Percentiles rank a stretch among this genome's conserved stretches.
phyloP scores from a whole-genome alignment of 305 asterid species.

The Fraxinus greggii region DNA sequence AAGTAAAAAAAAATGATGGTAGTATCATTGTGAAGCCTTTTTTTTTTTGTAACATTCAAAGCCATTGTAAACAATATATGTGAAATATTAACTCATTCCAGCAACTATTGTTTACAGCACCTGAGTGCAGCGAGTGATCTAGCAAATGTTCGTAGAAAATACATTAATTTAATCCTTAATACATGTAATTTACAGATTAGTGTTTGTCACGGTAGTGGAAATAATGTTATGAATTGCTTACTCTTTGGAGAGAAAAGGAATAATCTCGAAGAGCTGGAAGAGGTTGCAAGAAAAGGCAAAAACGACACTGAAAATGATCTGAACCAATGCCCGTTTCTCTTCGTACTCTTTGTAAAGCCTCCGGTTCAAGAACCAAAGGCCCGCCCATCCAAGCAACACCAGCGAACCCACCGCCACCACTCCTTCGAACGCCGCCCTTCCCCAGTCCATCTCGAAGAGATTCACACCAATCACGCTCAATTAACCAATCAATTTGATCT shows the following conservation, averaged over 20 bases:
- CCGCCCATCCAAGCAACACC: constrained; percentile 80
- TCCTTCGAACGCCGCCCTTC: constrained; percentile 64
- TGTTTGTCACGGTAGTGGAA: not conserved
- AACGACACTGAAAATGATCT: constrained; percentile 93
- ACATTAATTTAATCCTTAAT: constrained; percentile 6
- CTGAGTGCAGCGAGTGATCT: not conserved
- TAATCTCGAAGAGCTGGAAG: constrained; percentile 89
- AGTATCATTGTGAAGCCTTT: not conserved
- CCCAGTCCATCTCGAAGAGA: constrained; percentile 69
- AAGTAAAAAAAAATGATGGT: not conserved
- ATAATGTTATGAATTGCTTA: constrained; percentile 25
- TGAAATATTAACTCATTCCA: not conserved
- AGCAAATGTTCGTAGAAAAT: not conserved
- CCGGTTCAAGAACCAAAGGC: constrained; percentile 87
- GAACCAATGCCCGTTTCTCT: constrained; percentile 90
- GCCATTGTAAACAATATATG: not conserved
- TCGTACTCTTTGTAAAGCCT: constrained; percentile 95
- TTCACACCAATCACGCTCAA: not conserved
- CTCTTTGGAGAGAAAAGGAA: constrained; percentile 85
- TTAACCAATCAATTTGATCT: not conserved
- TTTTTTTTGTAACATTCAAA: not conserved
- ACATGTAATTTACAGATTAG: not conserved
- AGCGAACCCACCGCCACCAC: constrained; percentile 74
- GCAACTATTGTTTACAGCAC: not conserved
- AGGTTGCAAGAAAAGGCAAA: constrained; percentile 95